A percentile compares a stretch with the other conserved stretches of the same genome.
phyloP scores from a whole-genome alignment of 768 basidiomycete genomes.

The Boletellus ananiceps region DNA sequence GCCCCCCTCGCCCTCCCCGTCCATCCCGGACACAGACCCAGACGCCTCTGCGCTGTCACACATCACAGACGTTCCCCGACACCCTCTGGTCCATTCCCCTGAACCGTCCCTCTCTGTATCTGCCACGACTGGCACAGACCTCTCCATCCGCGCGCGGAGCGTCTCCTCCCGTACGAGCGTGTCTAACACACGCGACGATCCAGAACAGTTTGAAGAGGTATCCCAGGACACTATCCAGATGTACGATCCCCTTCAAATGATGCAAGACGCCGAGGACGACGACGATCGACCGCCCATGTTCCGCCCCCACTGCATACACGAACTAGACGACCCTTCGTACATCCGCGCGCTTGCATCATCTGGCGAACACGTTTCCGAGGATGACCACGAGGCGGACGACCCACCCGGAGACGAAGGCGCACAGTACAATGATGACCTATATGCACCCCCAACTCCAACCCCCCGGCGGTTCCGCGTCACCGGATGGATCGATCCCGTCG shows the following conservation, averaged over 20 bases:
- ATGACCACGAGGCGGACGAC: neutral
- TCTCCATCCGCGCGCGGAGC: conserved; percentile 28
- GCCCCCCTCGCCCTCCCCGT: neutral
- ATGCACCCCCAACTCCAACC: conserved; percentile 19
- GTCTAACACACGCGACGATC: conserved; percentile 10
- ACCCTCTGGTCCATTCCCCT: conserved; percentile 31
- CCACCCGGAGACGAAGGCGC: neutral
- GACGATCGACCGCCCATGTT: conserved; percentile 25
- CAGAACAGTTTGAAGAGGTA: conserved; percentile 5
- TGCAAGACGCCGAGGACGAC: conserved; percentile 29
- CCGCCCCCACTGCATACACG: conserved; percentile 50
- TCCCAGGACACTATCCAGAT: conserved; percentile 18
- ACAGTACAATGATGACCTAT: conserved; percentile 7
- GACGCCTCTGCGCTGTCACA: conserved; percentile 21
- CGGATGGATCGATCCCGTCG: conserved; percentile 53
- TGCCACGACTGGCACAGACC: conserved; percentile 31
- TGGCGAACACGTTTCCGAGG: too few species aligned
- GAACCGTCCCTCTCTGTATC: conserved; percentile 32
- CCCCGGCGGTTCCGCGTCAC: conserved; percentile 40
- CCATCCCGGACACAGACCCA: neutral
- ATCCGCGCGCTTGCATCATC: conserved; percentile 9
- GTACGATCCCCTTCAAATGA: conserved; percentile 18
- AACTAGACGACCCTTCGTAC: conserved; percentile 39
- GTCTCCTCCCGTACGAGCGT: conserved; percentile 23
- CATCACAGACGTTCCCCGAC: conserved; percentile 28